Evolutionary conservation across 192 early-diverging fungal species (phyloP), one percentile per base, ranked within the genome.

Genomic region (Lunasporangiospora selenospora): DNA sequence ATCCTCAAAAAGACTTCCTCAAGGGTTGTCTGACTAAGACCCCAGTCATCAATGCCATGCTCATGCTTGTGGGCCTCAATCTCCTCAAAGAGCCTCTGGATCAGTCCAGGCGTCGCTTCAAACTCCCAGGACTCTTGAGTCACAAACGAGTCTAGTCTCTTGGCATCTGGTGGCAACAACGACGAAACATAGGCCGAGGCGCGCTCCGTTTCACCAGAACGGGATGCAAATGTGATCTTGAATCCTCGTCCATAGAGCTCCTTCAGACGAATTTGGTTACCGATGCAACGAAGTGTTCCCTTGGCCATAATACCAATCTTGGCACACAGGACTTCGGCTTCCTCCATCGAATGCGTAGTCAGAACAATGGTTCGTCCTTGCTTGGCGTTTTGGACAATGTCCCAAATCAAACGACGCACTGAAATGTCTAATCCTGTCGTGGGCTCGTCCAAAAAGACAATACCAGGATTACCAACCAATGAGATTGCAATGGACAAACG

Each of bases 371-470:
- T 92, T 41, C 81, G 81, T 21, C 77, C 82, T 34, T 70, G 58
- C 41, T 82, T 79, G 1, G 86, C 81, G 19, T 86, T 63, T 19
- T 71, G 75, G 42, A 92, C 70, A 50, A 88, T 92, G 42, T 81
- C 78, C 90, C 90, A 92, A 54, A 92, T 90, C 16, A 89, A 66
- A 9, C 88, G 81, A 27, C 89, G 66, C 10, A 92, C 90, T 36
- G 89, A 88, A 12, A 88, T 87, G 63, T 92, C 90, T 6, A 92
- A 65, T 15, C 90, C 89, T 9, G 91, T 92, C 45, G 90, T 92
- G 11, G 90, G 90, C 65, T 92, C 91, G 75, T 93, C 91, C 76
- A 92, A 65, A 62, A 93, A 90, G 6, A 93, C 83, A 21, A 92
- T 80, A 13, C 58, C 76, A 1, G 91, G 89, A 43, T 76, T 71